phyloP scores from a whole-genome alignment of 2,329 filamentous ascomycete species.

The Gnomoniopsis smithogilvyi region DNA sequence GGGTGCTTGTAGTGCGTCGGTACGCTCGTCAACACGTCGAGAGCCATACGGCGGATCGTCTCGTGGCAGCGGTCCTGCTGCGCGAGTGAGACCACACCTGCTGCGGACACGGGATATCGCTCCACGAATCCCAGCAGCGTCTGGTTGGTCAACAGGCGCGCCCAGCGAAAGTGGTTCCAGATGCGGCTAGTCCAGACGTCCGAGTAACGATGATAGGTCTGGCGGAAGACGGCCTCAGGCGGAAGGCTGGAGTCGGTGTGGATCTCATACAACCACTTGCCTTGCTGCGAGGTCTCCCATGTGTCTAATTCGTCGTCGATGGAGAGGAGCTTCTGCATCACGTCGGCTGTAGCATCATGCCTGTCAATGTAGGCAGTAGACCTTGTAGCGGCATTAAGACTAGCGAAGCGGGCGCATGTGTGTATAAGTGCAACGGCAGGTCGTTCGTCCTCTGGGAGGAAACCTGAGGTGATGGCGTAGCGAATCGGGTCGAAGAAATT shows the following conservation, averaged over 20 bases:
- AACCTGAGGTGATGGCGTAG: neutral
- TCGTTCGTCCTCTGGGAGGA: constrained; percentile 35
- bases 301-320: constrained; percentile 37
- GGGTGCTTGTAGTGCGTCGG: constrained; percentile 53
- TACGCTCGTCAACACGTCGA: constrained; percentile 43
- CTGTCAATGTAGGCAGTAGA: constrained; percentile 35
- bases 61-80: constrained; percentile 30
- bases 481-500: constrained; percentile 40
- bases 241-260: constrained; percentile 32
- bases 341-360: constrained; percentile 28
- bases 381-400: constrained; percentile 35
- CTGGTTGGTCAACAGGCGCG: constrained; percentile 51
- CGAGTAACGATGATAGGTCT: constrained; percentile 52
- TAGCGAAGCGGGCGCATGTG: constrained; percentile 37
- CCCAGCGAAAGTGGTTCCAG: constrained; percentile 60
- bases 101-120: constrained; percentile 32
- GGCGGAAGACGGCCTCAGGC: constrained; percentile 43
- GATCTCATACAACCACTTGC: constrained; percentile 35
- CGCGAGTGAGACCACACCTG: constrained; percentile 26
- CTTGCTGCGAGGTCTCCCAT: constrained; percentile 34
- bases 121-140: constrained; percentile 41
- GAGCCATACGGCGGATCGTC: constrained; percentile 35
- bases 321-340: constrained; percentile 36
- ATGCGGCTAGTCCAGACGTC: constrained; percentile 51
- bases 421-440: constrained; percentile 37